Evolutionary conservation across 1,284 basidiomycete species (phyloP).

Genomic region (Cystobasidium sp.): DNA sequence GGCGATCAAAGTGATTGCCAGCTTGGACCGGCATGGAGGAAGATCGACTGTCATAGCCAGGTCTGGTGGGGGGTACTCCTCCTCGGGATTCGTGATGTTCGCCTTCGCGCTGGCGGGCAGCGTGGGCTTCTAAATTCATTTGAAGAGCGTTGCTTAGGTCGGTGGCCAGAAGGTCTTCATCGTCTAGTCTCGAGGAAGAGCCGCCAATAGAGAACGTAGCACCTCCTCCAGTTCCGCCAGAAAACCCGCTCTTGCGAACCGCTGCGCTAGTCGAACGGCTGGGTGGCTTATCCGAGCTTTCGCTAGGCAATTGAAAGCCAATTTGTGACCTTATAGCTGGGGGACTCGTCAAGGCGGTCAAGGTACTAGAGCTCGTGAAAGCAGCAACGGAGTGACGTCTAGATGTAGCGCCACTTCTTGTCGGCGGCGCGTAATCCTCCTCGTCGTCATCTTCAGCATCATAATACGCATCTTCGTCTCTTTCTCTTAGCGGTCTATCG

Average conservation of each 20-base stretch:
- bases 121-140: conserved; percentile 53
- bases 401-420: conserved; percentile 53
- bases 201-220: conserved; percentile 38
- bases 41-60: conserved; percentile 23
- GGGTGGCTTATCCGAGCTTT: not conserved
- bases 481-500: conserved; percentile 29
- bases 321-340: conserved; percentile 45
- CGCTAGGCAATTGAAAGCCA: conserved; percentile 50
- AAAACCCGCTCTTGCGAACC: not conserved
- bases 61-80: not conserved
- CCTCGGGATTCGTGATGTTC: not conserved
- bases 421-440: conserved; percentile 52
- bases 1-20: not conserved
- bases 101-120: conserved; percentile 36
- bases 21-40: conserved; percentile 29
- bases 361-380: conserved; percentile 46
- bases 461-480: conserved; percentile 30
- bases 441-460: conserved; percentile 53
- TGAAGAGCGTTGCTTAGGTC: conserved; percentile 53
- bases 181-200: conserved; percentile 48
- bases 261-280: not conserved
- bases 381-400: conserved; percentile 54
- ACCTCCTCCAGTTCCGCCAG: not conserved
- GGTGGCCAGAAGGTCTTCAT: conserved; percentile 53
- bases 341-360: conserved; percentile 42